Conservation (phyloP, 2,329 filamentous ascomycete genomes). For the Aspergillus alliaceus region DNA sequence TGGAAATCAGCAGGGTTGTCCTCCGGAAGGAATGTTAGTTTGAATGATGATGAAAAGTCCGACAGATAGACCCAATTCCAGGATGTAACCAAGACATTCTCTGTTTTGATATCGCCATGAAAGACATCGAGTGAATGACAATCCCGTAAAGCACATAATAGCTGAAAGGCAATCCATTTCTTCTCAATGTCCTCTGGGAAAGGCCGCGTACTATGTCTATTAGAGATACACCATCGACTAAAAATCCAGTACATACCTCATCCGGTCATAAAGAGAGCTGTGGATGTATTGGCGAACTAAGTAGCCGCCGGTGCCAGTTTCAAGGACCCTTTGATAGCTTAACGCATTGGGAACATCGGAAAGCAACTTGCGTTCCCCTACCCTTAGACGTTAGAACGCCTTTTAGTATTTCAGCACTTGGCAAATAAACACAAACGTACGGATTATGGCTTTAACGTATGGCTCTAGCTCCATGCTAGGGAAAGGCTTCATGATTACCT, state of each 20-base stretch:
- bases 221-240: conserved; percentile 16
- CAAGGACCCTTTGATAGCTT: conserved; percentile 84
- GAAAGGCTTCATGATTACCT: conserved; percentile 92
- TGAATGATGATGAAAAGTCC: conserved; percentile 96
- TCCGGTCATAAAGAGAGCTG: conserved; percentile 93
- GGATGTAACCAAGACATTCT: conserved; percentile 94
- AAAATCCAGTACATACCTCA: conserved; percentile 51
- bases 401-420: background rate
- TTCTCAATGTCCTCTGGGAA: conserved; percentile 98
- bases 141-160: conserved; percentile 87
- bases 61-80: conserved; percentile 99
- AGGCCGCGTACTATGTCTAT: conserved; percentile 72
- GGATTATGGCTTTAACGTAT: conserved; percentile 74
- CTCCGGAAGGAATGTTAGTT: conserved; percentile 88
- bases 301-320: conserved; percentile 88
- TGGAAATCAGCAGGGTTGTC: conserved; percentile 97
- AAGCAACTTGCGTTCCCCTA: conserved; percentile 77
- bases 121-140: conserved; percentile 87
- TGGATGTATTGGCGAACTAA: conserved; percentile 93
- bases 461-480: conserved; percentile 74
- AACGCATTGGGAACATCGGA: conserved; percentile 87
- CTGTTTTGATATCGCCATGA: conserved; percentile 97
- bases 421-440: conserved; percentile 50
- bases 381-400: conserved; percentile 17
- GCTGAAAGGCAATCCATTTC: conserved; percentile 96